Conservation (phyloP, 106 monocot genomes). For the Amphibolis antarctica region DNA sequence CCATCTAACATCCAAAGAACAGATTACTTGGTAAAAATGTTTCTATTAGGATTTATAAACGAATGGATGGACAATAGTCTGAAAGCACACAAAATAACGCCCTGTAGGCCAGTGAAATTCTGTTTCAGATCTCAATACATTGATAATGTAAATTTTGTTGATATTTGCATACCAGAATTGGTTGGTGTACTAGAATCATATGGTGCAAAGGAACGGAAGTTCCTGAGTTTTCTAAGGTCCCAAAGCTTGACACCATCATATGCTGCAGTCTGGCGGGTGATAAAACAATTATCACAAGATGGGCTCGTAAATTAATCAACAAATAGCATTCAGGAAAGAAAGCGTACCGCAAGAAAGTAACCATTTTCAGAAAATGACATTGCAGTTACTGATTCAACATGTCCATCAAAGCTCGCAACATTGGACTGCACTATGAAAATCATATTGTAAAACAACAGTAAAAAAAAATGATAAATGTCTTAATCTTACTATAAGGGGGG, state of each 20-base stretch:
- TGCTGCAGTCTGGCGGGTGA: constrained; percentile 60
- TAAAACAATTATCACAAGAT: constrained; percentile 2
- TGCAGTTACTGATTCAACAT: constrained; percentile 73
- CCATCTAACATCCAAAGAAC: too few species aligned
- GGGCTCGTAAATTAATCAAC: background rate
- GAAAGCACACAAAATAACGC: too few species aligned
- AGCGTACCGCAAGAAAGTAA: constrained; percentile 89
- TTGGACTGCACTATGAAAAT: constrained; percentile 42
- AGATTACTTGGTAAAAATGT: too few species aligned
- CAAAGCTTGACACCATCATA: constrained; percentile 92
- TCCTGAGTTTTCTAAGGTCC: constrained; percentile 90
- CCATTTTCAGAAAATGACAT: constrained; percentile 98
- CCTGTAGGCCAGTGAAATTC: too few species aligned
- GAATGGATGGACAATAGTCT: too few species aligned
- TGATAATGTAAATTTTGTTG: constrained; percentile 26
- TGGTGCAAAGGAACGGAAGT: constrained; percentile 75
- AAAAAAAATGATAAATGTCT: background rate
- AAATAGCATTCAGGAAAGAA: constrained; percentile 1
- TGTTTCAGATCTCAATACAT: background rate
- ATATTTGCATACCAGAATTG: constrained; percentile 70
- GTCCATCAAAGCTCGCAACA: constrained; percentile 97
- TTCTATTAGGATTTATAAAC: too few species aligned
- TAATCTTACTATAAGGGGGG: too few species aligned
- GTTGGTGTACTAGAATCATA: constrained; percentile 77
- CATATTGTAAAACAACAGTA: background rate